These are phyloP conservation scores for Brassica carinata DNA, from an alignment of 345 rosid genomes.

Conservation along the genomic window DNA sequence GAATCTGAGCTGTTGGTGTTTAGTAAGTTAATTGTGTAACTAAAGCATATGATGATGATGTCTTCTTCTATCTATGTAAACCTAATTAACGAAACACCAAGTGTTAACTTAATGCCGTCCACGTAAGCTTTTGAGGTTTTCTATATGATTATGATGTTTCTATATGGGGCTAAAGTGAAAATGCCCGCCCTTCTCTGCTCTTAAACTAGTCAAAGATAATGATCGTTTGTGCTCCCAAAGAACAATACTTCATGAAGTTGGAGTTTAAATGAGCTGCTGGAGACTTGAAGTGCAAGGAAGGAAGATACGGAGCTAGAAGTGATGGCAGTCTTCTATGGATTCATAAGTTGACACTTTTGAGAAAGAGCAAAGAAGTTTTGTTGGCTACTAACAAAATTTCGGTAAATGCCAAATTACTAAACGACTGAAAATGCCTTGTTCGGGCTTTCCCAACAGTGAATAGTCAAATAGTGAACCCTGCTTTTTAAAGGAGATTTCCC, in stretches of 20 bases:
- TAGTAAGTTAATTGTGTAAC: conserved; percentile 28
- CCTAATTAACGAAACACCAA: conserved; percentile 13
- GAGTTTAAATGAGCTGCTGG: too few relatives aligned
- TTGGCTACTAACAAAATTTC: too few relatives aligned
- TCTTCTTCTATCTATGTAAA: not conserved
- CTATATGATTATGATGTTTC: not conserved
- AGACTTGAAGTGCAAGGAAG: too few relatives aligned
- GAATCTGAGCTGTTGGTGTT: conserved; percentile 23
- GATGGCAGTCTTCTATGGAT: too few relatives aligned
- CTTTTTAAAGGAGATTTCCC: too few relatives aligned
- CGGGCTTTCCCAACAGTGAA: not conserved
- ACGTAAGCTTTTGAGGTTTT: conserved; percentile 7
- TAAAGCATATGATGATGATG: conserved; percentile 16
- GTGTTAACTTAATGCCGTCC: conserved; percentile 11
- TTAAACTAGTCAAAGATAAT: too few relatives aligned
- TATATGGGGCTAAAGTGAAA: not conserved
- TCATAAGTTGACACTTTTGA: too few relatives aligned
- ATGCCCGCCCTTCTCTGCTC: not conserved
- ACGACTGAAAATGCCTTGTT: not conserved
- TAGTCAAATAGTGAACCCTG: too few relatives aligned
- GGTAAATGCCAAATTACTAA: not conserved
- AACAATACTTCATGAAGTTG: too few relatives aligned
- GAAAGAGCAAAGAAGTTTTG: too few relatives aligned
- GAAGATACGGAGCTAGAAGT: too few relatives aligned
- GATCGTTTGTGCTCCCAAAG: too few relatives aligned